phyloP scores from a whole-genome alignment of 2,329 filamentous ascomycete species.

The Fusarium keratoplasticum region DNA sequence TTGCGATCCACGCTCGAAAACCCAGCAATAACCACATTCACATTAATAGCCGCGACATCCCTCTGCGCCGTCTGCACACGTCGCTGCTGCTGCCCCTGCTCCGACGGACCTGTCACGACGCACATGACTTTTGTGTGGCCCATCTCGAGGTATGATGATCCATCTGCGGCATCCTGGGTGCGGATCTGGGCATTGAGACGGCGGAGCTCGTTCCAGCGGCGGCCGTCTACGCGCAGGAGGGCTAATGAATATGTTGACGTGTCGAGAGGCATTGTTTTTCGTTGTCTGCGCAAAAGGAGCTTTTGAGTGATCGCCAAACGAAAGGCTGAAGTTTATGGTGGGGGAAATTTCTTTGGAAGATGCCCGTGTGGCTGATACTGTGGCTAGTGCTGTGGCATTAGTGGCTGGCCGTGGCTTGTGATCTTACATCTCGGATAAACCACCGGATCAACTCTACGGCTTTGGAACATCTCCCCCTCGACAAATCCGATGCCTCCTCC shows the following conservation, averaged over 20 bases:
- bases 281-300: conserved; percentile 7
- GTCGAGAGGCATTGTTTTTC: conserved; percentile 83
- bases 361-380: conserved; percentile 39
- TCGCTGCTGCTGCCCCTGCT: conserved; percentile 60
- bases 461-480: conserved; percentile 35
- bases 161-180: conserved; percentile 92
- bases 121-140: conserved; percentile 98
- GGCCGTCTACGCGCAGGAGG: conserved; percentile 83
- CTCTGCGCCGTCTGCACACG: conserved; percentile 59
- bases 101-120: conserved; percentile 86
- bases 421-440: conserved; percentile 21
- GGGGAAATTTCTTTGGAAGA: conserved; percentile 38
- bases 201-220: conserved; percentile 97
- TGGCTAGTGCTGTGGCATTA: conserved; percentile 24
- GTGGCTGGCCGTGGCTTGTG: neutral
- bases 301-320: conserved; percentile 6
- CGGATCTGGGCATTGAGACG: conserved; percentile 89
- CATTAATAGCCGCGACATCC: conserved; percentile 71
- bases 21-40: conserved; percentile 86
- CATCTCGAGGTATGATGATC: conserved; percentile 94
- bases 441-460: conserved; percentile 36
- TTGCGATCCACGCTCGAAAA: conserved; percentile 91
- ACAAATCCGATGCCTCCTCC: neutral
- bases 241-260: conserved; percentile 91
- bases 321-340: conserved; percentile 34